phyloP scores from a whole-genome alignment of 2,329 filamentous ascomycete genomes.

The Botrytis fragariae region DNA sequence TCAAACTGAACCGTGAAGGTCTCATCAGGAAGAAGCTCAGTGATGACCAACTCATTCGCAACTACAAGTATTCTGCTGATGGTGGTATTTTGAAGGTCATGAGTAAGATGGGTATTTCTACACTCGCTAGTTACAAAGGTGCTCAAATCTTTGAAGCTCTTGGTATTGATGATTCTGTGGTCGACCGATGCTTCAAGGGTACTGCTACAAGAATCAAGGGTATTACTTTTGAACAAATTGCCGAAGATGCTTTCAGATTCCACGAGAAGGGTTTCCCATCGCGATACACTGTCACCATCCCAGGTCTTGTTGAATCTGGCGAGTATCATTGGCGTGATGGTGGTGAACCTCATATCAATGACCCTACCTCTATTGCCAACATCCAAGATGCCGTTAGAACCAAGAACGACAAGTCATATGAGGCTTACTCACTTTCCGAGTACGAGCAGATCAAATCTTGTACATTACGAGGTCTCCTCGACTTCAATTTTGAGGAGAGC shows the following conservation, averaged over 20 bases:
- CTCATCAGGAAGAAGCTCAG: slow-evolving; percentile 86
- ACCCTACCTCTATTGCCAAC: slow-evolving; percentile 91
- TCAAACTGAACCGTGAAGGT: slow-evolving; percentile 93
- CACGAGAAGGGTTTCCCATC: slow-evolving; percentile 91
- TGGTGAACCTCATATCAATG: slow-evolving; percentile 92
- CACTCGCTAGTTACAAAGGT: slow-evolving; percentile 93
- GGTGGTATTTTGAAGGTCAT: slow-evolving; percentile 98
- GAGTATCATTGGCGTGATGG: slow-evolving; percentile 99
- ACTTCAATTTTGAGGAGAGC: slow-evolving; percentile 91
- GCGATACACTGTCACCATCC: slow-evolving; percentile 70
- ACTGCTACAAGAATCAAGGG: slow-evolving; percentile 93
- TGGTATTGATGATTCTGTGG: slow-evolving; percentile 85
- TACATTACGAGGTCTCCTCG: slow-evolving; percentile 87
- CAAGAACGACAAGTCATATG: slow-evolving; percentile 98
- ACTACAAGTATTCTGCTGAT: slow-evolving; percentile 96
- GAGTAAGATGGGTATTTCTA: slow-evolving; percentile 99
- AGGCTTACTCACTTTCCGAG: slow-evolving; percentile 88
- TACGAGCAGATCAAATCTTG: slow-evolving; percentile 97
- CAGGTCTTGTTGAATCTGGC: slow-evolving; percentile 84
- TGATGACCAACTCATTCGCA: slow-evolving; percentile 80
- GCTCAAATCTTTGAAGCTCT: slow-evolving; percentile 97
- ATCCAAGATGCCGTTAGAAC: slow-evolving; percentile 94
- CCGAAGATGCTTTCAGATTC: slow-evolving; percentile 90
- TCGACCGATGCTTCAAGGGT: slow-evolving; percentile 91
- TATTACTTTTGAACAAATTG: slow-evolving; percentile 89